phyloP scores from a whole-genome alignment of 768 basidiomycete species.

The Termitomyces sp. region DNA sequence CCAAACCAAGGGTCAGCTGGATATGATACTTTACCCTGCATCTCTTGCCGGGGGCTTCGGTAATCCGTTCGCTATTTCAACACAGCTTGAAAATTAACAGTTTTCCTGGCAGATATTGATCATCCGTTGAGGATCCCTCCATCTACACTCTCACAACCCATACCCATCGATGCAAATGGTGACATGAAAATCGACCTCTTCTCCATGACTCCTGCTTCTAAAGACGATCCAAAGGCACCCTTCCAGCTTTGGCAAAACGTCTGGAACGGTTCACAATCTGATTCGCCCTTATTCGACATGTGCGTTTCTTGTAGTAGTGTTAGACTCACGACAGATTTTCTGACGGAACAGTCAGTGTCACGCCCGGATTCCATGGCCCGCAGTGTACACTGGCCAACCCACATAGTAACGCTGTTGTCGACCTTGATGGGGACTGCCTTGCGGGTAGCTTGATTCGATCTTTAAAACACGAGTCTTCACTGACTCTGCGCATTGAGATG shows the following conservation, averaged over 20 bases:
- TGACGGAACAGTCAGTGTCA: slow-evolving; percentile 31
- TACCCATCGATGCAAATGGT: slow-evolving; percentile 81
- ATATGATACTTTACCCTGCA: slow-evolving; percentile 69
- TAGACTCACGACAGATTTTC: not conserved
- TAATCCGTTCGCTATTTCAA: slow-evolving; percentile 24
- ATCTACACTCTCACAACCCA: slow-evolving; percentile 73
- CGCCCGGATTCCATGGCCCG: slow-evolving; percentile 53
- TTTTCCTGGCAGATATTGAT: slow-evolving; percentile 25
- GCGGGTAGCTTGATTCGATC: slow-evolving; percentile 47
- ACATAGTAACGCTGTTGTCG: slow-evolving; percentile 92
- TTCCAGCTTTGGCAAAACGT: slow-evolving; percentile 78
- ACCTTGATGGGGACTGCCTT: slow-evolving; percentile 92
- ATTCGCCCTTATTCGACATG: slow-evolving; percentile 61
- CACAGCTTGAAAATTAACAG: not conserved
- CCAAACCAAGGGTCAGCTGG: slow-evolving; percentile 40
- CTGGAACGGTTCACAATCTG: slow-evolving; percentile 55
- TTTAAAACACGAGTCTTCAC: not conserved
- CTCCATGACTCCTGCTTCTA: slow-evolving; percentile 47
- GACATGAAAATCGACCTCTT: slow-evolving; percentile 88
- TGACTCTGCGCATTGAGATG: slow-evolving; percentile 39
- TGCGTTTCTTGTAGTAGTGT: slow-evolving; percentile 26
- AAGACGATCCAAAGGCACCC: slow-evolving; percentile 24
- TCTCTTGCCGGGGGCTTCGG: slow-evolving; percentile 59
- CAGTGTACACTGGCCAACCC: slow-evolving; percentile 81
- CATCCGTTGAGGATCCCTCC: slow-evolving; percentile 49